Evolutionary conservation across 148 eudicot species (phyloP).

Genomic region (Chenopodium formosanum): DNA sequence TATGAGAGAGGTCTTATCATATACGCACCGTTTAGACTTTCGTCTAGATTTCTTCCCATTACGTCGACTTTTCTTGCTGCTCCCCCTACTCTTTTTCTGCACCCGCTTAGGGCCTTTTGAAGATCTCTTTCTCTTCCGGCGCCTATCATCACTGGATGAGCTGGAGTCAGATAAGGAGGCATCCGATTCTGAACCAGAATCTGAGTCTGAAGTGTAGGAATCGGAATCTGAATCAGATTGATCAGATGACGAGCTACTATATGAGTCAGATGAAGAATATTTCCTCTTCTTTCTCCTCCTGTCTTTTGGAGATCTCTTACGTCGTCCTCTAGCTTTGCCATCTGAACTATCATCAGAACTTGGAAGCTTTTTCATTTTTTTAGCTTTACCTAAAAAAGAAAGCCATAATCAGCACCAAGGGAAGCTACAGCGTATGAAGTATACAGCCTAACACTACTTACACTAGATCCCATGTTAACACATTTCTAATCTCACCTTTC

Average conservation of each 20-base stretch:
- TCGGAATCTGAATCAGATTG: conserved; percentile 35
- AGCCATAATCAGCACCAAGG: conserved; percentile 8
- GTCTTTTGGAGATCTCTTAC: conserved; percentile 49
- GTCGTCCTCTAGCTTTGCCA: conserved; percentile 48
- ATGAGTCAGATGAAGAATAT: conserved; percentile 82
- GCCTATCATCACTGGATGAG: conserved; percentile 76
- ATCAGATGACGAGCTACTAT: conserved; percentile 34
- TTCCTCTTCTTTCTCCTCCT: conserved; percentile 66
- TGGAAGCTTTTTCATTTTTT: conserved; percentile 44
- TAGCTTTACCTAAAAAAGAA: conserved; percentile 49
- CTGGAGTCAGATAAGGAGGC: conserved; percentile 54
- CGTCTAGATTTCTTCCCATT: conserved; percentile 40
- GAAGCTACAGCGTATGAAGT: background rate
- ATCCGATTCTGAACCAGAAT: conserved; percentile 48
- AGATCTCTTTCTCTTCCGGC: conserved; percentile 67
- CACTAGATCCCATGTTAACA: conserved; percentile 7
- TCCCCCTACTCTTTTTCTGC: conserved; percentile 36
- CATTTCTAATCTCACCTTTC: conserved; percentile 54
- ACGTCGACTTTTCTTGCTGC: conserved; percentile 36
- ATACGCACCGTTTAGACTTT: conserved; percentile 50
- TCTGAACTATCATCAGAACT: conserved; percentile 66
- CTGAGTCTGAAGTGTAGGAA: conserved; percentile 49
- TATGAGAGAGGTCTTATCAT: conserved; percentile 1
- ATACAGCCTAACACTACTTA: background rate
- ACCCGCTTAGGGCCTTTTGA: conserved; percentile 47